phyloP scores from a whole-genome alignment of 257 asterid species.

The Solanum neorickii region DNA sequence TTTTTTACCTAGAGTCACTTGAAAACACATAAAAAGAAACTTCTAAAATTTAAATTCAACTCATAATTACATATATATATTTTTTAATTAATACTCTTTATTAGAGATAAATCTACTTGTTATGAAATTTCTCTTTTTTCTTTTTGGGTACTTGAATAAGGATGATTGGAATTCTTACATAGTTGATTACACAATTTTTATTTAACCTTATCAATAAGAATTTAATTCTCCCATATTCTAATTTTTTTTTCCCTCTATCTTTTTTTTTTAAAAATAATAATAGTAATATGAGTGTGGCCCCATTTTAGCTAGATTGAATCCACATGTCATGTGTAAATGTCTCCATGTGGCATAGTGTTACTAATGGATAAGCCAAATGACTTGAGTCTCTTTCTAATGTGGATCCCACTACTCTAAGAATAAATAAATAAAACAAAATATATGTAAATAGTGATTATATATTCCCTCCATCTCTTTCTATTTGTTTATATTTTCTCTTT shows the following conservation, averaged over 20 bases:
- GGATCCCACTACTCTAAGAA: neutral
- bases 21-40: neutral
- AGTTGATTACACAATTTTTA: neutral
- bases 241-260: neutral
- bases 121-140: neutral
- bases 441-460: neutral
- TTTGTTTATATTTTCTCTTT: too few relatives aligned
- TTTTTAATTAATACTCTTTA: neutral
- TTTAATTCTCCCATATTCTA: neutral
- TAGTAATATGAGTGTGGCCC: neutral
- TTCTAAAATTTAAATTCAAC: neutral
- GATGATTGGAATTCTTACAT: neutral
- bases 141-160: neutral
- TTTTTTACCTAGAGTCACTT: fast-evolving
- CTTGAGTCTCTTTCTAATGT: neutral
- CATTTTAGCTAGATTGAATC: neutral
- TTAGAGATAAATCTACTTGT: neutral
- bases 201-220: neutral
- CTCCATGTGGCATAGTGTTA: neutral
- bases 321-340: neutral
- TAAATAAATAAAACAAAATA: neutral
- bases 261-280: neutral
- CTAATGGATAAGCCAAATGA: neutral
- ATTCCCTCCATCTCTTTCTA: too few relatives aligned
- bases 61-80: neutral